These are phyloP conservation scores for Stentor coeruleus DNA, from an alignment of 73 alveolate species.

Conservation along the genomic window DNA sequence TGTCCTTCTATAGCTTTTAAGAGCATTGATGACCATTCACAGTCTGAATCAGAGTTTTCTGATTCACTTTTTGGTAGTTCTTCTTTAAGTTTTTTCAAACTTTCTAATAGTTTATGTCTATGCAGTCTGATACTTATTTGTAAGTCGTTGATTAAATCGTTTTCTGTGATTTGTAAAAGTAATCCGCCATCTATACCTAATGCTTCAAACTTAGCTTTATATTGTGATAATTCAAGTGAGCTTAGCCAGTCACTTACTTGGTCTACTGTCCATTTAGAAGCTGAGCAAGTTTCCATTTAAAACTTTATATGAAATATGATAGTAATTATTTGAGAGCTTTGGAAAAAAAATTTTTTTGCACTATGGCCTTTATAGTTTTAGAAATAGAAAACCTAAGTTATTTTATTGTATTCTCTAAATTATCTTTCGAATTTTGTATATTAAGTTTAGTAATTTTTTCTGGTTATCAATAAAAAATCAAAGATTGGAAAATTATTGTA, in stretches of 20 bases:
- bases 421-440: no score
- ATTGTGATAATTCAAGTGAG: not conserved
- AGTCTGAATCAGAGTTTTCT: not conserved
- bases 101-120: slow-evolving; percentile 51
- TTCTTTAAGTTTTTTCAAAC: slow-evolving; percentile 40
- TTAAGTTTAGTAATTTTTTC: no score
- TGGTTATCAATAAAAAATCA: no score
- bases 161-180: slow-evolving; percentile 54
- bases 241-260: slow-evolving; percentile 26
- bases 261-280: not conserved
- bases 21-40: not conserved
- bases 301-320: not conserved
- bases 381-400: no score
- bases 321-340: no score
- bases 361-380: no score
- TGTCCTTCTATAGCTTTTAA: slow-evolving; percentile 32
- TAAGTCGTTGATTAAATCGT: slow-evolving; percentile 52
- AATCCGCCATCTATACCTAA: slow-evolving; percentile 57
- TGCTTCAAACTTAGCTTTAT: slow-evolving; percentile 25
- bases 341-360: no score
- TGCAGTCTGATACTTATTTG: slow-evolving; percentile 49
- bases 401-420: no score
- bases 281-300: not conserved
- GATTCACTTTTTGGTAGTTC: not conserved
- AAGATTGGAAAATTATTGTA: no score